These are phyloP conservation scores for Auxenochlorella pyrenoidosa DNA, from an alignment of 139 green algal genomes.

Conservation along the genomic window DNA sequence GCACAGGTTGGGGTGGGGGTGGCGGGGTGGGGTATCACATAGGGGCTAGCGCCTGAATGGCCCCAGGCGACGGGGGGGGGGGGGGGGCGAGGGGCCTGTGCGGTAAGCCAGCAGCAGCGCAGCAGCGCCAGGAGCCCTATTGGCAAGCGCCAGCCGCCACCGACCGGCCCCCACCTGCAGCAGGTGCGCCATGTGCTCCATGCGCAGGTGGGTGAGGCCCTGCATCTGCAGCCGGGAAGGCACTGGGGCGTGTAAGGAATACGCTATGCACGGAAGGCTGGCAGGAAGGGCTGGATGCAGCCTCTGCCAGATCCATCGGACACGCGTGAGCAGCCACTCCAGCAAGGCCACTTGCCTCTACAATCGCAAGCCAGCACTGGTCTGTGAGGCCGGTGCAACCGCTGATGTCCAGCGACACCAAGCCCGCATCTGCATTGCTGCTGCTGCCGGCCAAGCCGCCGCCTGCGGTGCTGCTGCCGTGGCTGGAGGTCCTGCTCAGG, in stretches of 20 bases:
- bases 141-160: too few relatives aligned
- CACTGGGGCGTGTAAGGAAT: background rate
- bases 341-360: background rate
- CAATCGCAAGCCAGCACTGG: slow-evolving; percentile 20
- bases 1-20: background rate
- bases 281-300: background rate
- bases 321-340: too few relatives aligned
- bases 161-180: background rate
- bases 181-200: slow-evolving; percentile 26
- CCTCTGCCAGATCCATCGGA: too few relatives aligned
- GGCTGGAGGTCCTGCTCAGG: background rate
- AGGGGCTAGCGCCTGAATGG: too few relatives aligned
- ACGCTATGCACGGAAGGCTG: background rate
- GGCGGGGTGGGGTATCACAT: too few relatives aligned
- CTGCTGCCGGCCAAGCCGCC: background rate
- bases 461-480: background rate
- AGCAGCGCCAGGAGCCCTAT: too few relatives aligned
- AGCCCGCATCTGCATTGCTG: background rate
- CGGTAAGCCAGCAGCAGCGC: too few relatives aligned
- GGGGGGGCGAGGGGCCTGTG: too few relatives aligned
- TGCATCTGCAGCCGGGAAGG: slow-evolving; percentile 16
- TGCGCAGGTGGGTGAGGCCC: background rate
- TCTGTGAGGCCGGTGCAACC: slow-evolving; percentile 6
- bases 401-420: slow-evolving; percentile 17
- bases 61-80: too few relatives aligned